Base-by-base conservation (phyloP, 2,329 filamentous ascomycete species). In the Colletotrichum sp. region DNA sequence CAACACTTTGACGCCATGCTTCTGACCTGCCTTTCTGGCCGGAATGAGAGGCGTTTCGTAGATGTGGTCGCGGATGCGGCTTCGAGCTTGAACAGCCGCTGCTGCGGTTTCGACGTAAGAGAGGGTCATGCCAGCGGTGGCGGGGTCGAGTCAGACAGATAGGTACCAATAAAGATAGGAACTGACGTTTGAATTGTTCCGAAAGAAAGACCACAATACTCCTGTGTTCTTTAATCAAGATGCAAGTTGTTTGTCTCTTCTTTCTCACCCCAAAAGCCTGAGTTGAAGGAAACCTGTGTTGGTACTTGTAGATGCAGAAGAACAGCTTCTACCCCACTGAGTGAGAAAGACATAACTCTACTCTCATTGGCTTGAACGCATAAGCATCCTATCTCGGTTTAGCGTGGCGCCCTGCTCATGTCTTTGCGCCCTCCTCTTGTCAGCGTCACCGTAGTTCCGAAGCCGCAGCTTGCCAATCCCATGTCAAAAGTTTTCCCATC, bases 1-100 rank as follows among this genome's bases (percentile, higher is more conserved):
- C 28, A 79, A 68, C 13, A 80, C 68, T 10, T 34, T 75, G n/a
- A 71, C 69, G 9, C 60, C 59, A 36, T 39, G 2, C 32, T 28
- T 26, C 8, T 66, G 44, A 16, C 67, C 73, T 44, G 72, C 59
- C 6, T 36, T 69, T 28, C 75, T 49, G 16, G 79, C 75, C 2
- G 78, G 77, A 5, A 79, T 68, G 16, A 80, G 71, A 12, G 79
- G 79, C 15, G 79, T 80, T 21, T 79, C 24, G 76, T 79, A 79
- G 68, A 79, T 77, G 77, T 80, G 78, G 6, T 55, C 18, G n/a
- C 69, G 64, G 72, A 80, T 79, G 57, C 78, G 78, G 15, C 24
- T 24, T 21, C 77, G 49, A 21, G 77, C 77, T 34, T 74, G 76
- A 9, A 79, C 77, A 16, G 78, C 72, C 55, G 24, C 65, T 62